A percentile compares a stretch with the other conserved stretches of the same genome.
Conservation (phyloP, 2,329 filamentous ascomycete genomes). For the Falciphora oryzae region DNA sequence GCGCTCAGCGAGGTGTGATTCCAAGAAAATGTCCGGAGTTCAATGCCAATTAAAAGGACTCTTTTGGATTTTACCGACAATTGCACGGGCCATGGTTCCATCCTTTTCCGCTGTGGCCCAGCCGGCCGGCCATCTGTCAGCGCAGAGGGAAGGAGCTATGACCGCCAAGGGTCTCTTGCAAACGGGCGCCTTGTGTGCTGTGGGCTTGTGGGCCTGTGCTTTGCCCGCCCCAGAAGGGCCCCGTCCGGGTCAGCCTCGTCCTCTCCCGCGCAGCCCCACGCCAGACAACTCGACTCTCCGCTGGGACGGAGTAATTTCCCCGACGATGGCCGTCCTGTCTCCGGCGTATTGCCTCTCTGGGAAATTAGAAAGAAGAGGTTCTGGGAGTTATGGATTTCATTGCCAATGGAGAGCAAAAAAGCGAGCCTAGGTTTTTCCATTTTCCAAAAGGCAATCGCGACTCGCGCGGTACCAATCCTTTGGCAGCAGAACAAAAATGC, state of each 20-base stretch:
- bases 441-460: neutral
- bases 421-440: neutral
- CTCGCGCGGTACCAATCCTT: neutral
- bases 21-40: neutral
- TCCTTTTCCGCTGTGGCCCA: neutral
- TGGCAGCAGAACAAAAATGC: neutral
- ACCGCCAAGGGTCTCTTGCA: neutral
- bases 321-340: too few species aligned
- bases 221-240: too few species aligned
- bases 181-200: too few species aligned
- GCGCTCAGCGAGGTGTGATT: neutral
- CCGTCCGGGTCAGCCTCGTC: neutral
- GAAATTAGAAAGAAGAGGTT: neutral
- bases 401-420: too few species aligned
- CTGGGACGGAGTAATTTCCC: neutral
- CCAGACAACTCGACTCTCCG: too few species aligned
- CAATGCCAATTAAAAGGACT: neutral
- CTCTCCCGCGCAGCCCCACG: neutral
- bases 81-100: neutral
- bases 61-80: neutral
- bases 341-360: too few species aligned
- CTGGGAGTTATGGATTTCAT: neutral
- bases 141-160: neutral
- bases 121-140: neutral
- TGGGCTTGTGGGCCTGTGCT: too few species aligned